Conservation (phyloP, 768 basidiomycete species). For the Russula griseocarnosa region DNA sequence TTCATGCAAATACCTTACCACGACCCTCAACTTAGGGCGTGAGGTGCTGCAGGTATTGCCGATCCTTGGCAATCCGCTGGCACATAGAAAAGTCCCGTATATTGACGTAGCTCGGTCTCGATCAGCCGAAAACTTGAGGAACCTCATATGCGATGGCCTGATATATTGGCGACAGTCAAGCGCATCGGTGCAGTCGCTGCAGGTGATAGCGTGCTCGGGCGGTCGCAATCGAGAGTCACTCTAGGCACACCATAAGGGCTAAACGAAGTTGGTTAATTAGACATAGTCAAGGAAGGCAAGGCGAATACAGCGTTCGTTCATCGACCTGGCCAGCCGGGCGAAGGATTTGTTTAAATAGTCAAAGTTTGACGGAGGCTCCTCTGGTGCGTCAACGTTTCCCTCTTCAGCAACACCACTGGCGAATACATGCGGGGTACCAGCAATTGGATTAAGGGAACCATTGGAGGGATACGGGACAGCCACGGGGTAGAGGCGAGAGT, state of each 20-base stretch:
- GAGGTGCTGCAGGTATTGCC: neutral
- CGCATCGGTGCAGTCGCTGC: neutral
- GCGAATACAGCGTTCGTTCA: neutral
- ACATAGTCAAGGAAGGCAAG: neutral
- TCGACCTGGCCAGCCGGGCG: neutral
- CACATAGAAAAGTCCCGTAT: neutral
- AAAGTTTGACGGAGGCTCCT: constrained; percentile 3
- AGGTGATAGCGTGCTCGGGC: neutral
- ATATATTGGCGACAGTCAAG: neutral
- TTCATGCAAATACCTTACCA: neutral
- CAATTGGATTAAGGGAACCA: neutral
- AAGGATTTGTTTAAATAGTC: neutral
- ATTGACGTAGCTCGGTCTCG: neutral
- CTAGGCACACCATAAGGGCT: neutral
- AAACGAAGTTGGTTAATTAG: neutral
- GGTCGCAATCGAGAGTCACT: neutral
- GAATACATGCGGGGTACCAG: neutral
- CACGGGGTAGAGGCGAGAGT: too few relatives aligned
- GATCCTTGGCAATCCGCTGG: neutral
- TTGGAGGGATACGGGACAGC: neutral
- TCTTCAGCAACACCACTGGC: neutral
- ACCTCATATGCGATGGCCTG: neutral
- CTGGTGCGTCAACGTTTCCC: neutral
- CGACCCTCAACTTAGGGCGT: neutral
- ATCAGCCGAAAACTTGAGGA: neutral